Evolutionary conservation across 768 basidiomycete genomes (phyloP), one percentile per base, ranked within the genome.

Genomic region (Nidularia pulvinata): DNA sequence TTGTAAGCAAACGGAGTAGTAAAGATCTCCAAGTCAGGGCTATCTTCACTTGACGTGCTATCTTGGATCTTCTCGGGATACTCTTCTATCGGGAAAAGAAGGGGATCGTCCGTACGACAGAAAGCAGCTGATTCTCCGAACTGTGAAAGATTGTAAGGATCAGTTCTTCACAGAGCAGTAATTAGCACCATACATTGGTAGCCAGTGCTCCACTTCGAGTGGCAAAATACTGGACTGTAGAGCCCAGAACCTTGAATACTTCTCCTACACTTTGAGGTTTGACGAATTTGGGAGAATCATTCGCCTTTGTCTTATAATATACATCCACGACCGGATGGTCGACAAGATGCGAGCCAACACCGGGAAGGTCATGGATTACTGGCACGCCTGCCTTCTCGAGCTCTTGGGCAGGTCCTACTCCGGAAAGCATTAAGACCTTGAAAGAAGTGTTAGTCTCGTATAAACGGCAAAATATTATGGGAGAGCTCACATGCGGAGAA

Each of bases 391-490:
- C 69, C 7, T 69, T 62, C n/a, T 73, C 58, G 37, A 94, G 76
- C 34, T 89, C 76, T 3, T 71, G 66, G 1, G 77, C 76, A 33
- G 89, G 86, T 14, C 93, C 93, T 43, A 95, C 73, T 22, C 93
- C 93, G 6, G 89, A 91, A 35, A 91, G 75, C 79, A 88, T 80
- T n/a, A 91, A 76, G 36, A 91, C 78, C 72, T 89, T 49, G 19
- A 19, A 19, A 19, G 19, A 19, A 19, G 19, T 19, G 19, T 19
- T 19, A 19, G 19, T 19, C 19, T 19, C 19, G 19, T 19, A 19
- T 19, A 19, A 19, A 19, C 19, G 19, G 19, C 19, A 19, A 16
- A 9, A 32, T 11, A 14, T 30, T 1, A 32, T 16, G 35, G 4
- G 14, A 32, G 30, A 10, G 52, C 71, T 33, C 51, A 80, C 80